These are phyloP conservation scores for Fusarium pilosicola DNA, from an alignment of 2,329 filamentous ascomycete species.

Conservation along the genomic window DNA sequence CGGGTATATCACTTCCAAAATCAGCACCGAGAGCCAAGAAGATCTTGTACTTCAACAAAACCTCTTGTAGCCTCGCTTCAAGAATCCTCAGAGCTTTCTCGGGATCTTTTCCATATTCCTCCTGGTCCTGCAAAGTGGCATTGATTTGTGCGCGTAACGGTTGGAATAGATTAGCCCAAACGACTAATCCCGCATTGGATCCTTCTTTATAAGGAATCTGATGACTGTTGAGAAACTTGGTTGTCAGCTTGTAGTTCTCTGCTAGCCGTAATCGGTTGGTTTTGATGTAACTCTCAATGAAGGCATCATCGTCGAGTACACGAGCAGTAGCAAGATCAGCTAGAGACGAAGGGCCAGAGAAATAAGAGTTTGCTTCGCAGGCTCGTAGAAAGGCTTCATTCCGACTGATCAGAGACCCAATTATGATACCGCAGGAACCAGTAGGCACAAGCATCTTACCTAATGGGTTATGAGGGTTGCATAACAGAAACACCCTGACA, in stretches of 20 bases:
- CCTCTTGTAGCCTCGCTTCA: background rate
- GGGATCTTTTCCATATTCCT: fast-evolving
- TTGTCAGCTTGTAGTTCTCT: background rate
- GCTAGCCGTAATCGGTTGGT: background rate
- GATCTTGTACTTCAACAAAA: background rate
- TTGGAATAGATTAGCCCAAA: background rate
- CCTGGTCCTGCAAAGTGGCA: fast-evolving
- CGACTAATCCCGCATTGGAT: background rate
- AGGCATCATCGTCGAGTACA: background rate
- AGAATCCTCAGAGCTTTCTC: background rate
- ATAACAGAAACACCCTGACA: background rate
- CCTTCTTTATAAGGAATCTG: background rate
- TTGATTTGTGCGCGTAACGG: background rate
- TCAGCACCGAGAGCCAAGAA: background rate
- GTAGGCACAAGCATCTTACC: fast-evolving
- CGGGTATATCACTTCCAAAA: background rate
- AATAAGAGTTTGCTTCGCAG: background rate
- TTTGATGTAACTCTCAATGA: fast-evolving
- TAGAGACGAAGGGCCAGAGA: background rate
- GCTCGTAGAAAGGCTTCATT: background rate
- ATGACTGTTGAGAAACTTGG: background rate
- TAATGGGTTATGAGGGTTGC: background rate
- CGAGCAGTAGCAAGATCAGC: background rate
- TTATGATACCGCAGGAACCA: background rate
- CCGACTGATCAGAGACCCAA: background rate